A percentile compares a stretch with the other conserved stretches of the same genome.
Evolutionary conservation across 1,284 basidiomycete genomes (phyloP).

Genomic region (Testicularia cyperi): DNA sequence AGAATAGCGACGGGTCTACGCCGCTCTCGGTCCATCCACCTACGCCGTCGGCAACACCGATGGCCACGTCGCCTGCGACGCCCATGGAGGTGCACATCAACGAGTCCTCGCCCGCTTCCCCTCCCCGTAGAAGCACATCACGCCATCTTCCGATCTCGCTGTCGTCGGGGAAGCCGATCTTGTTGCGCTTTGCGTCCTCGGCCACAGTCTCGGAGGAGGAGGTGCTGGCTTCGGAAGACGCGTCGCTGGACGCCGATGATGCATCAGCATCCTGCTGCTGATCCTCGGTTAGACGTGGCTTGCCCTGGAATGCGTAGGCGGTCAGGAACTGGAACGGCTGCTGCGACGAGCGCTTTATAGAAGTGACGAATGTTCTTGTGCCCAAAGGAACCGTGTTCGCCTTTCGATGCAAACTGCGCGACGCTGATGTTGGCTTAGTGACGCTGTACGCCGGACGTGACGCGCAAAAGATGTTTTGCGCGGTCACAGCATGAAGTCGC

Average conservation of each 20-base stretch:
- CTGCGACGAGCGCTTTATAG: constrained; percentile 10
- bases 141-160: constrained; percentile 74
- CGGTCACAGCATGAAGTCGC: no score
- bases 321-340: constrained; percentile 70
- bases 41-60: constrained; percentile 73
- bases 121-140: constrained; percentile 65
- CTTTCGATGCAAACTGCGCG: no score
- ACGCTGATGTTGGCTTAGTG: no score
- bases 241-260: no score
- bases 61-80: constrained; percentile 69
- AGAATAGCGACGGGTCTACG: constrained; percentile 77
- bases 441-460: no score
- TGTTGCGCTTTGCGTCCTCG: constrained; percentile 22
- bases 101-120: constrained; percentile 63
- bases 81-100: constrained; percentile 67
- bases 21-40: constrained; percentile 75
- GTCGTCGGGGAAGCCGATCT: constrained; percentile 68
- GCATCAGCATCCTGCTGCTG: constrained; percentile 16
- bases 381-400: no score
- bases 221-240: constrained; percentile 1
- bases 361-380: constrained; percentile 19
- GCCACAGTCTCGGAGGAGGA: not conserved
- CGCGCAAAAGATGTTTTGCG: no score
- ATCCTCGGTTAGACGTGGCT: constrained; percentile 63
- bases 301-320: constrained; percentile 76